Conservation (phyloP, 805 yeast genomes). For the Clavispora phyllophila region DNA sequence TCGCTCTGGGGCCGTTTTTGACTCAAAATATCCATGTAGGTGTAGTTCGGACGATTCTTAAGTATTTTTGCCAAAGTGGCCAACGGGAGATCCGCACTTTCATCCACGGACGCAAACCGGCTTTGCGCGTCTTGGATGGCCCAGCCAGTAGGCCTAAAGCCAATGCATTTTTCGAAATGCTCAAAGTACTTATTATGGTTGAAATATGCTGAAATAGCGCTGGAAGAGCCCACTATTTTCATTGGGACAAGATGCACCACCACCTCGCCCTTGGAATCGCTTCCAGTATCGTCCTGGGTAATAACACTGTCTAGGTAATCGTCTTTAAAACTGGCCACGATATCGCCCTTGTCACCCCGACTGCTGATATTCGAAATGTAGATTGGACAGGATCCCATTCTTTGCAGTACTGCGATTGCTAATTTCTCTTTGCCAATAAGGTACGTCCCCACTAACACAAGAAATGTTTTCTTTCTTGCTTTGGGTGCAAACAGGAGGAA, state of each 20-base stretch:
- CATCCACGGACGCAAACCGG: slow-evolving; percentile 4
- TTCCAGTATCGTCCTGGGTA: slow-evolving; percentile 29
- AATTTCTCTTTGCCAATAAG: slow-evolving; percentile 89
- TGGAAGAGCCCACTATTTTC: slow-evolving; percentile 45
- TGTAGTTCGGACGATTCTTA: slow-evolving; percentile 16
- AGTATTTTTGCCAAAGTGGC: slow-evolving; percentile 12
- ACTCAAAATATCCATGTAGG: slow-evolving; percentile 25
- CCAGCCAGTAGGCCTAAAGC: slow-evolving; percentile 91
- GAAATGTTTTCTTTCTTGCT: slow-evolving; percentile 33
- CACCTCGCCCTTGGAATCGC: slow-evolving; percentile 26
- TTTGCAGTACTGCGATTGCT: slow-evolving; percentile 60
- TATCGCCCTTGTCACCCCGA: slow-evolving; percentile 34
- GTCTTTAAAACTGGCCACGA: slow-evolving; percentile 44
- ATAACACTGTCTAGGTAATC: slow-evolving; percentile 30
- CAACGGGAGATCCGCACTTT: slow-evolving; percentile 2
- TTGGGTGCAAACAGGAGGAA: slow-evolving; percentile 13
- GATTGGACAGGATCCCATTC: slow-evolving; percentile 45
- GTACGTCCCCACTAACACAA: slow-evolving; percentile 79
- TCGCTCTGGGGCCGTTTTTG: slow-evolving; percentile 18
- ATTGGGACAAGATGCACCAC: slow-evolving; percentile 71
- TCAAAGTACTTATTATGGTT: slow-evolving; percentile 38
- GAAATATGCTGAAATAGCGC: slow-evolving; percentile 46
- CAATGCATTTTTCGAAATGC: slow-evolving; percentile 59
- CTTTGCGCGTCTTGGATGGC: slow-evolving; percentile 35
- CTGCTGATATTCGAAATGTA: slow-evolving; percentile 48